phyloP scores from a whole-genome alignment of 495 filamentous ascomycete species.

The Penicillium lividum region DNA sequence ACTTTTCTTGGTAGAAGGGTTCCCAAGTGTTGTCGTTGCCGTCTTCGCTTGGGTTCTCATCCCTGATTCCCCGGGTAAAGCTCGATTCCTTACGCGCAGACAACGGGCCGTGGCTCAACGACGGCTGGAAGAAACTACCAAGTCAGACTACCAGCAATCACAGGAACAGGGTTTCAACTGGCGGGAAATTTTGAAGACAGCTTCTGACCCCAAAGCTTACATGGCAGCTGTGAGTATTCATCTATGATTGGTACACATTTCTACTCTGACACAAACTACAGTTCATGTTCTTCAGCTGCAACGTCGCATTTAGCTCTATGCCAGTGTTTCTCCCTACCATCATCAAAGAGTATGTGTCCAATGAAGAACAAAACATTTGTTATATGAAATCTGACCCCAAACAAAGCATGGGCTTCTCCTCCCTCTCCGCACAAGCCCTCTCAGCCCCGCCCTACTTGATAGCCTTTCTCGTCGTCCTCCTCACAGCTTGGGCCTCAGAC shows the following conservation, averaged over 20 bases:
- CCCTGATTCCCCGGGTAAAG: conserved; percentile 54
- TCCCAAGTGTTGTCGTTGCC: conserved; percentile 59
- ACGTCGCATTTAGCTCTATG: conserved; percentile 60
- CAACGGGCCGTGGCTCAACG: conserved; percentile 49
- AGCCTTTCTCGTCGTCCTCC: conserved; percentile 51
- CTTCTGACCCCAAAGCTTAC: conserved; percentile 67
- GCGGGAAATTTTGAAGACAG: conserved; percentile 52
- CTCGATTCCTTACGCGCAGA: conserved; percentile 49
- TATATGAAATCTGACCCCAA: not conserved
- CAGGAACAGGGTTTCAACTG: conserved; percentile 41
- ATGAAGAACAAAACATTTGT: not conserved
- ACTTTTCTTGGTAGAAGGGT: conserved; percentile 62
- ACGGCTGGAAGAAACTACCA: conserved; percentile 43
- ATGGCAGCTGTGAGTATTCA: conserved; percentile 57
- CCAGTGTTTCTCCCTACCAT: conserved; percentile 62
- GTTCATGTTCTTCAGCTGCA: conserved; percentile 61
- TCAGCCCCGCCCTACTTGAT: conserved; percentile 59
- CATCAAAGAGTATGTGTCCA: conserved; percentile 49
- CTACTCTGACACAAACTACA: conserved; percentile 10
- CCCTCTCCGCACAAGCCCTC: conserved; percentile 52
- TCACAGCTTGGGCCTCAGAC: conserved; percentile 56
- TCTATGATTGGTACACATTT: not conserved
- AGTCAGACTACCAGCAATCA: conserved; percentile 23
- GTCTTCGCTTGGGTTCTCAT: conserved; percentile 55
- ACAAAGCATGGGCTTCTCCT: conserved; percentile 46